Percentiles rank a stretch among this genome's conserved stretches.
Conservation (phyloP, 345 rosid genomes). For the Mallotus nudiflorus region DNA sequence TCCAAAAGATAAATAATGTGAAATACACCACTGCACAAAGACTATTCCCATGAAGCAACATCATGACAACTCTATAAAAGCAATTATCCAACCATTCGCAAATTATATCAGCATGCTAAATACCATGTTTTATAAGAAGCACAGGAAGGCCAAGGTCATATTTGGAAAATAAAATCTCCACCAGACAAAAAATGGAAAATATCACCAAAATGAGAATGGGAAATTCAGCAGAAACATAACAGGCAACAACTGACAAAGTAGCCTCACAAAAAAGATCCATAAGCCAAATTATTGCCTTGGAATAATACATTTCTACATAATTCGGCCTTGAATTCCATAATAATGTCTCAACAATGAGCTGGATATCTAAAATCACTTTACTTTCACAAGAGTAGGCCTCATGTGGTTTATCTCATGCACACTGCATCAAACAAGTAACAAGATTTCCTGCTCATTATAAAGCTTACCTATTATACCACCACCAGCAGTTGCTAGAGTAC, state of each 20-base stretch:
- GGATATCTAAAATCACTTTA: background rate
- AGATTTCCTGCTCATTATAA: constrained; percentile 7
- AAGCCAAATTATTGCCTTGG: background rate
- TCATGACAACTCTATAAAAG: background rate
- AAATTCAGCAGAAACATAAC: background rate
- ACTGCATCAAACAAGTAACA: background rate
- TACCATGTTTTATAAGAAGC: background rate
- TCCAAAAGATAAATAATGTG: background rate
- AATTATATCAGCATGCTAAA: background rate
- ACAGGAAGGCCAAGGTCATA: background rate
- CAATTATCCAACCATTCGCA: background rate
- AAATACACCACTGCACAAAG: background rate
- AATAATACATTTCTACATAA: no score
- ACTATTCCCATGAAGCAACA: background rate
- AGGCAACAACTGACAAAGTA: background rate
- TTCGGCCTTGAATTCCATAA: no score
- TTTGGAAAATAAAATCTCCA: background rate
- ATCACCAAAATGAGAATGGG: background rate
- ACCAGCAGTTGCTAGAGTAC: constrained; percentile 68
- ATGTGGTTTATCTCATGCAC: background rate
- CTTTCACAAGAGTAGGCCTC: background rate
- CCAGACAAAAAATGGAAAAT: background rate
- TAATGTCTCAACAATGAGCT: background rate
- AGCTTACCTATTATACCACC: constrained; percentile 85
- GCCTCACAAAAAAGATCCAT: background rate